phyloP scores from a whole-genome alignment of 1,284 basidiomycete species.

The Takashimella tepidaria region DNA sequence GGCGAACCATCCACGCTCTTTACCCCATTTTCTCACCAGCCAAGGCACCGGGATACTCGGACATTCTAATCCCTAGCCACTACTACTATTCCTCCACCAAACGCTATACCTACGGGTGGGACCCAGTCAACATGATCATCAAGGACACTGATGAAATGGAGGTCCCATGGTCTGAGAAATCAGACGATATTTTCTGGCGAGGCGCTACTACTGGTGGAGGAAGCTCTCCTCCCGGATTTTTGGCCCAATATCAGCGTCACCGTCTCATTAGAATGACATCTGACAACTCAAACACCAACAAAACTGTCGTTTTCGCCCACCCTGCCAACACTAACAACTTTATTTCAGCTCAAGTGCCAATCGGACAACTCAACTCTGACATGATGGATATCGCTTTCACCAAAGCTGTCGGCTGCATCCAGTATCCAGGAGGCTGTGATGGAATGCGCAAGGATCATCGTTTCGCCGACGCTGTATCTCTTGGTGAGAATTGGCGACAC shows the following conservation, averaged over 20 bases:
- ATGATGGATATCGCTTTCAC: slow-evolving; percentile 87
- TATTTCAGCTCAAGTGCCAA: slow-evolving; percentile 59
- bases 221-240: slow-evolving; percentile 75
- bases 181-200: slow-evolving; percentile 54
- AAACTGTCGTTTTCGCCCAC: slow-evolving; percentile 70
- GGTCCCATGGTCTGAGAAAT: slow-evolving; percentile 58
- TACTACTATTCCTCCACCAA: slow-evolving; percentile 82
- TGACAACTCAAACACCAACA: slow-evolving; percentile 55
- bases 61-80: slow-evolving; percentile 88
- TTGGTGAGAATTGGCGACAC: slow-evolving; percentile 84
- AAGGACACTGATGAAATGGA: slow-evolving; percentile 75
- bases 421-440: slow-evolving; percentile 74
- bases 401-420: slow-evolving; percentile 61
- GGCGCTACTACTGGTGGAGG: slow-evolving; percentile 91
- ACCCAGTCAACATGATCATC: slow-evolving; percentile 62
- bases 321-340: slow-evolving; percentile 58
- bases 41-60: slow-evolving; percentile 72
- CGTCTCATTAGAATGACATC: slow-evolving; percentile 75
- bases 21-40: slow-evolving; percentile 90
- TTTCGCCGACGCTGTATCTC: slow-evolving; percentile 68
- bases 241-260: slow-evolving; percentile 80
- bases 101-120: slow-evolving; percentile 86
- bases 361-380: slow-evolving; percentile 64
- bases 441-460: slow-evolving; percentile 65
- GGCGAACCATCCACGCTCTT: slow-evolving; percentile 74